Conservation (phyloP, 2,329 filamentous ascomycete genomes). For the Aspergillus pseudonomiae region DNA sequence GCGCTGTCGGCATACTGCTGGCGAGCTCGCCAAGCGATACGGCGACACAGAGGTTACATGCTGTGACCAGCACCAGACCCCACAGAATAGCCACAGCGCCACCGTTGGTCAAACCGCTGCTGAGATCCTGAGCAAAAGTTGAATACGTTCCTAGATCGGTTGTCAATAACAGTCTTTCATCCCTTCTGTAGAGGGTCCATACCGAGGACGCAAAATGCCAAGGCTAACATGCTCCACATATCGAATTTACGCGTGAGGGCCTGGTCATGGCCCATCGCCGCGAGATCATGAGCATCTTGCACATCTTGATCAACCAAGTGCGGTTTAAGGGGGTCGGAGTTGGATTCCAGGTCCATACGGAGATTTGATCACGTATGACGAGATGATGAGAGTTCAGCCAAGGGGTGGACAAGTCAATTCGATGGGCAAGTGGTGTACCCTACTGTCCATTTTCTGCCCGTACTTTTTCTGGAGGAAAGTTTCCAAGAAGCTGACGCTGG, state of each 20-base stretch:
- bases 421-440: slow-evolving; percentile 17
- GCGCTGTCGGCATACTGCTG: slow-evolving; percentile 62
- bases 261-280: slow-evolving; percentile 48
- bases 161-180: not conserved
- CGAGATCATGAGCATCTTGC: slow-evolving; percentile 47
- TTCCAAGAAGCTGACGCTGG: not conserved
- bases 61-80: slow-evolving; percentile 67
- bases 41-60: slow-evolving; percentile 65
- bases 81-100: slow-evolving; percentile 69
- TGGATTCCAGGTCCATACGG: slow-evolving; percentile 34
- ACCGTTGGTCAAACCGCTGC: slow-evolving; percentile 60
- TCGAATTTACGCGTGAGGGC: slow-evolving; percentile 53
- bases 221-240: slow-evolving; percentile 59
- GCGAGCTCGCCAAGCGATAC: slow-evolving; percentile 70
- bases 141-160: slow-evolving; percentile 54
- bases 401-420: slow-evolving; percentile 25
- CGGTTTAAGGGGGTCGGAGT: slow-evolving; percentile 30
- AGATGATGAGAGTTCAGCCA: slow-evolving; percentile 23
- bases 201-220: slow-evolving; percentile 60
- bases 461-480: not conserved
- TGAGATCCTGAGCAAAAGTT: slow-evolving; percentile 58
- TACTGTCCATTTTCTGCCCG: slow-evolving; percentile 32
- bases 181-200: not conserved
- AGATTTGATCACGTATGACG: not conserved
- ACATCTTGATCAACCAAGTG: slow-evolving; percentile 37